Evolutionary conservation across 106 monocot genomes (phyloP).

Genomic region (Alisma plantagoaquatica): DNA sequence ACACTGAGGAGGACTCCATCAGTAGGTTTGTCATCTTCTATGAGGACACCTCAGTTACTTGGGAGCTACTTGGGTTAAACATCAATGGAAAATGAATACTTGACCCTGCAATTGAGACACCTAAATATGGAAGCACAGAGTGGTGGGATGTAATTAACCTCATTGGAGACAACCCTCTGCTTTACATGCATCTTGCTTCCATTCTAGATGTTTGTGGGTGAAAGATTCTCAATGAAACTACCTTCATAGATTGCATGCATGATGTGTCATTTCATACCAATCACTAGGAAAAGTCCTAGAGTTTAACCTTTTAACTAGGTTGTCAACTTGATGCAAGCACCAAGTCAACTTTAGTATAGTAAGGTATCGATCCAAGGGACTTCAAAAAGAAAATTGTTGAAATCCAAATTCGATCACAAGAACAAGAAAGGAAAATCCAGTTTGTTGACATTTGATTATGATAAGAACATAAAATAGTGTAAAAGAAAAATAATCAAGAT

Average conservation of each 20-base stretch:
- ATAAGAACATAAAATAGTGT: too few species aligned
- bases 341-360: too few species aligned
- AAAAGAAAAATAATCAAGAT: too few species aligned
- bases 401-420: too few species aligned
- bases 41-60: not conserved
- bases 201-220: not conserved
- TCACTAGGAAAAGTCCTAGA: too few species aligned
- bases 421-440: too few species aligned
- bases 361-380: too few species aligned
- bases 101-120: not conserved
- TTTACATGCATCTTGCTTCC: conserved; percentile 9
- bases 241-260: conserved; percentile 8
- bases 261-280: too few species aligned
- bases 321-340: too few species aligned
- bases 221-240: not conserved
- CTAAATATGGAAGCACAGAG: not conserved
- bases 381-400: too few species aligned
- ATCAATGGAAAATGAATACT: not conserved
- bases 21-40: not conserved
- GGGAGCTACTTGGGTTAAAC: not conserved
- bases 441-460: too few species aligned
- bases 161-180: conserved; percentile 2
- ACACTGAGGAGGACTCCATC: not conserved
- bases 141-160: not conserved
- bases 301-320: too few species aligned